Base-by-base conservation (phyloP, 1,284 basidiomycete species). In the Boletus subluridellus region DNA sequence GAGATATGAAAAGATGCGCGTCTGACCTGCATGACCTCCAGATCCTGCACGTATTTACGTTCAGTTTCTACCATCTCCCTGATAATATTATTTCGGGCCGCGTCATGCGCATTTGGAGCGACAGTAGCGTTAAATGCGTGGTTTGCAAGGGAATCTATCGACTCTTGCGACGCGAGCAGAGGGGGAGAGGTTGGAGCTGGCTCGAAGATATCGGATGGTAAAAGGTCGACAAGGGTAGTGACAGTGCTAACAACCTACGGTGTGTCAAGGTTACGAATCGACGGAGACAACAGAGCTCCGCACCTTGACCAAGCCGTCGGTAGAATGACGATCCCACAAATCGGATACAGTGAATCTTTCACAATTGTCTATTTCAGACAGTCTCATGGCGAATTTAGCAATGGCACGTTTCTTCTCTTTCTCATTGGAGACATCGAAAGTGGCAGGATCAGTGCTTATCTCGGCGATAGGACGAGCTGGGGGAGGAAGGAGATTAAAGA, bases 41-140 rank as follows among this genome's bases (percentile, higher is more conserved):
- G 80, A 76, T 99, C 96, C 74, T 96, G 92, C 17, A 99, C 96
- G 74, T 96, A 99, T 78, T 97, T 98, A 55, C 96, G 87, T 74
- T 99, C 97, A 4, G 93, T 95, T 71, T 94, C 92, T 52, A 97
- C 85, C 65, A 96, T 86, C 74, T 97, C 95, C 64, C 84, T 82
- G 57, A 94, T 83, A 63, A 94, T 90, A 65, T 92, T 88, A 64
- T 84, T 86, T 37, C 92, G 81, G 24, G 87, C 87, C 17, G 84
- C 80, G 61, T 89, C 87, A 58, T 83, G 80, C 21, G 82, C 81
- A 66, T 79, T 84, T 34, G 79, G 72, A 17, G 85, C 75, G 38
- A 77, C 69, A 21, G 73, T 62, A 7, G 69, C 58, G 35, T 72
- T 70, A 11, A 77, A 69, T 30, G 74, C 68, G 56, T 83, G 82